A percentile compares a stretch with the other conserved stretches of the same genome.
phyloP scores from a whole-genome alignment of 225 moss, liverwort and hornwort genomes.

The Climacium dendroides region DNA sequence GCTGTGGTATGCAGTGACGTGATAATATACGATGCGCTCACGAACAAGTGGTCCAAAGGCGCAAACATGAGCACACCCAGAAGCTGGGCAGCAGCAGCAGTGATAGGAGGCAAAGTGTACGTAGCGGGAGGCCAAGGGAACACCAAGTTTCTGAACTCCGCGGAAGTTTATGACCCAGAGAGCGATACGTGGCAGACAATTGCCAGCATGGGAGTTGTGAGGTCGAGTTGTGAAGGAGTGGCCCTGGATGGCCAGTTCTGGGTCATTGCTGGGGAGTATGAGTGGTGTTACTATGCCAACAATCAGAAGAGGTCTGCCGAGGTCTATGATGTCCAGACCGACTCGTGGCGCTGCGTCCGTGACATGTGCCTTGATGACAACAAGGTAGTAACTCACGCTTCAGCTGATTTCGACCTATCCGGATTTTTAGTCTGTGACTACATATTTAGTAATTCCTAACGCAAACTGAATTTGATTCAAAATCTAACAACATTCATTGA shows the following conservation, averaged over 20 bases:
- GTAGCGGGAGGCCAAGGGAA: constrained; percentile 60
- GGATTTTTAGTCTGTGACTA: background rate
- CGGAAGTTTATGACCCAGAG: constrained; percentile 49
- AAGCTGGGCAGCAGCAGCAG: constrained; percentile 60
- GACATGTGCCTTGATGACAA: constrained; percentile 55
- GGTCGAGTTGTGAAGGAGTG: constrained; percentile 53
- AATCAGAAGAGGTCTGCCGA: constrained; percentile 43
- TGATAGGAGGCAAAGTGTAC: constrained; percentile 31
- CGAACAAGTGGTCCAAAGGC: constrained; percentile 39
- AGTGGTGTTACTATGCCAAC: constrained; percentile 27
- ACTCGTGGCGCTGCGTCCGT: constrained; percentile 37
- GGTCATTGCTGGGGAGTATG: constrained; percentile 60
- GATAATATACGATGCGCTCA: constrained; percentile 30
- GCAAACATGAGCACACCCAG: constrained; percentile 48
- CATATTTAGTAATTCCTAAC: background rate
- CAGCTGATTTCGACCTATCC: background rate
- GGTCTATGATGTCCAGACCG: constrained; percentile 28
- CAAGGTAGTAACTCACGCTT: constrained; percentile 25
- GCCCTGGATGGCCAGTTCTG: constrained; percentile 44
- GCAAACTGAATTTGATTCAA: background rate
- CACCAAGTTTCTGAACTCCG: constrained; percentile 26
- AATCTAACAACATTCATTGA: background rate
- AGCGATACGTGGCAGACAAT: constrained; percentile 25
- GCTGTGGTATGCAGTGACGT: constrained; percentile 45
- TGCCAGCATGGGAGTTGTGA: constrained; percentile 22